A percentile compares a stretch with the other conserved stretches of the same genome.
Conservation (phyloP, 2,329 filamentous ascomycete species). For the Talaromyces sp. region DNA sequence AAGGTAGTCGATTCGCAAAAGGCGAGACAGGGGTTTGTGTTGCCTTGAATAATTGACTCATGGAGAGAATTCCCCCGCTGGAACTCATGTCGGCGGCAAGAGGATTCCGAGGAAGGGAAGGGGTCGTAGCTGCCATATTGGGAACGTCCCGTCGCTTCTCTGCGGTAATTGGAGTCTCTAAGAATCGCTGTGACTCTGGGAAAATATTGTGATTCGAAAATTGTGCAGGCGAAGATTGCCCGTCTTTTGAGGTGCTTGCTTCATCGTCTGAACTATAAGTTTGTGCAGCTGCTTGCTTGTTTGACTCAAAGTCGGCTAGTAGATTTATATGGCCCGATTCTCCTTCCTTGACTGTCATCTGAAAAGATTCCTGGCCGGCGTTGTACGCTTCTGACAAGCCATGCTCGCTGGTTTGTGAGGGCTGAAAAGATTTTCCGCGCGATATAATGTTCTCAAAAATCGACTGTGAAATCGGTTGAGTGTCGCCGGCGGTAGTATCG, state of each 20-base stretch:
- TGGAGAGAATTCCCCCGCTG: constrained; percentile 42
- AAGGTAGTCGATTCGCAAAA: constrained; percentile 33
- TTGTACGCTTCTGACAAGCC: constrained; percentile 11
- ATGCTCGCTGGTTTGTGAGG: constrained; percentile 20
- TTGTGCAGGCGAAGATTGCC: constrained; percentile 37
- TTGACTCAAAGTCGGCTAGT: constrained; percentile 36
- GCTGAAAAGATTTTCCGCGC: constrained; percentile 32
- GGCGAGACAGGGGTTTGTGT: constrained; percentile 49
- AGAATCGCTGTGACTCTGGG: constrained; percentile 46
- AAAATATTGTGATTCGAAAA: constrained; percentile 42
- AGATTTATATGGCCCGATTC: constrained; percentile 45
- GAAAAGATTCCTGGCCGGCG: constrained; percentile 27
- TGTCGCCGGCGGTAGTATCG: constrained; percentile 38
- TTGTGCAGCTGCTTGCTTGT: constrained; percentile 19
- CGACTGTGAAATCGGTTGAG: constrained; percentile 45
- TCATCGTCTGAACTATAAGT: constrained; percentile 45
- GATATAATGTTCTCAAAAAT: constrained; percentile 41
- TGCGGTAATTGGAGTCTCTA: constrained; percentile 40
- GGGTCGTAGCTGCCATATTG: constrained; percentile 32
- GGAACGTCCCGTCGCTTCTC: constrained; percentile 32
- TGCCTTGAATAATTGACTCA: constrained; percentile 48
- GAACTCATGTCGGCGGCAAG: constrained; percentile 36
- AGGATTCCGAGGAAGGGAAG: constrained; percentile 42
- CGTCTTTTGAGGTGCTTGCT: constrained; percentile 31
- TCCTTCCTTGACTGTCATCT: constrained; percentile 37